Evolutionary conservation across 768 basidiomycete genomes (phyloP), one percentile per base, ranked within the genome.

Genomic region (Agrocybe praecox): DNA sequence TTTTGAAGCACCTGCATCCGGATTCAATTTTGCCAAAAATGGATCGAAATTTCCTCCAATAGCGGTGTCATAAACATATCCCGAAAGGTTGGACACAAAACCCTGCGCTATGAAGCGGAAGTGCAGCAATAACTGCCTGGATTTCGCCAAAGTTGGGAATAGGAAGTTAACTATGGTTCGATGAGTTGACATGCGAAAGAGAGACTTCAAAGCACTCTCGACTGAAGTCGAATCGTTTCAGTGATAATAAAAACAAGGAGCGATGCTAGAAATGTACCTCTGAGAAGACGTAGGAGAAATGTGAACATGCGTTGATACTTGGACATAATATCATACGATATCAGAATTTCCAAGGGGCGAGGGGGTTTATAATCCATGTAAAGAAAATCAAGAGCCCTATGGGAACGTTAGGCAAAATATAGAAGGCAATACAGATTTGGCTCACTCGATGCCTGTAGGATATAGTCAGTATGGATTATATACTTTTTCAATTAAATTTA

Each of bases 331-430:
- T 82, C 77, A 1, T 83, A 76, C 2, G 91, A 85, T 29, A 96
- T 88, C 10, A 96, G 67, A 11, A 87, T 79, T 46, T 86, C 83
- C 36, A 96, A 74, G 0, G 92, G 84, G n/a, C 79, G 78, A 1
- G 93, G 92, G n/a, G 92, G 88, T 63, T 89, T 89, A 70, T 96
- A 96, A 61, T 94, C 86, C 76, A 96, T 86, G 66, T 92, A 92
- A 14, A 96, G 73, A 67, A 96, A 96, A 68, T 96, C 94, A 43
- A 96, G 69, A 7, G 94, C 93, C 68, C 91, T 92, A 61, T 6
- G 18, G 50, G 62, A 24, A 52, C 48, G 18, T 32, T 68, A 29
- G 57, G 52, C 43, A 8, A 54, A 19, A 36, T 29, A 8, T 40
- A 12, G 17, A 26, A 48, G 56, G 26, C 24, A 51, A 18, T 42